These are phyloP conservation scores for Gentiana straminea DNA, from an alignment of 257 asterid genomes.

Conservation along the genomic window DNA sequence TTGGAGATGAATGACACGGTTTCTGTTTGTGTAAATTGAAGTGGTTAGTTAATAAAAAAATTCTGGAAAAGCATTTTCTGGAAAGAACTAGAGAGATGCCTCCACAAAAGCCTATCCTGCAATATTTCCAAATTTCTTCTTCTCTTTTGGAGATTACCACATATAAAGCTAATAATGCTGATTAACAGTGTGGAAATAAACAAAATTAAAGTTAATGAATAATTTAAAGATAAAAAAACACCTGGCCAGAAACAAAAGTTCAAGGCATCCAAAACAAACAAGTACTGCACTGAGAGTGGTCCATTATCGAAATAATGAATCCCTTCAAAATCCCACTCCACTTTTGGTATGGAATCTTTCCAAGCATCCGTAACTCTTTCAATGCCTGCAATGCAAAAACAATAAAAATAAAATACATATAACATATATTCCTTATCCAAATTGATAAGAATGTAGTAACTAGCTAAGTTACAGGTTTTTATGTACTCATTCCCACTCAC, in stretches of 20 bases:
- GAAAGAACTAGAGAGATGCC: too few species aligned
- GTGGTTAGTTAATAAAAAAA: too few species aligned
- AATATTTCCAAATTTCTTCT: too few species aligned
- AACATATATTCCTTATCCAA: not conserved
- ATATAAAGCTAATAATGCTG: too few species aligned
- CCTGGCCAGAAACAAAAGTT: slow-evolving; percentile 99
- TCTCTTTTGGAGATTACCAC: too few species aligned
- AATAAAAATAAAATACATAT: not conserved
- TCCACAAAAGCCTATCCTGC: too few species aligned
- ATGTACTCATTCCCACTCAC: not conserved
- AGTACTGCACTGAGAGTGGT: slow-evolving; percentile 87
- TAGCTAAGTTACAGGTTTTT: too few species aligned
- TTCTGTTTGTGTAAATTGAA: too few species aligned
- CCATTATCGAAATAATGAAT: slow-evolving; percentile 90
- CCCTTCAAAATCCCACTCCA: slow-evolving; percentile 96
- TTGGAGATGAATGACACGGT: too few species aligned
- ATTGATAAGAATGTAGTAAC: not conserved
- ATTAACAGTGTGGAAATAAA: too few species aligned
- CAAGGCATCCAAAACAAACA: slow-evolving; percentile 83
- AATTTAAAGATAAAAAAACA: slow-evolving; percentile 6
- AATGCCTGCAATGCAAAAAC: slow-evolving; percentile 36
- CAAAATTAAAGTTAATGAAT: too few species aligned
- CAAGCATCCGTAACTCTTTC: slow-evolving; percentile 57
- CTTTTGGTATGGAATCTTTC: slow-evolving; percentile 69
- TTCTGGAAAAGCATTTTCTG: too few species aligned